Evolutionary conservation across 345 rosid species (phyloP).

Genomic region (Lepidium aucheri): DNA sequence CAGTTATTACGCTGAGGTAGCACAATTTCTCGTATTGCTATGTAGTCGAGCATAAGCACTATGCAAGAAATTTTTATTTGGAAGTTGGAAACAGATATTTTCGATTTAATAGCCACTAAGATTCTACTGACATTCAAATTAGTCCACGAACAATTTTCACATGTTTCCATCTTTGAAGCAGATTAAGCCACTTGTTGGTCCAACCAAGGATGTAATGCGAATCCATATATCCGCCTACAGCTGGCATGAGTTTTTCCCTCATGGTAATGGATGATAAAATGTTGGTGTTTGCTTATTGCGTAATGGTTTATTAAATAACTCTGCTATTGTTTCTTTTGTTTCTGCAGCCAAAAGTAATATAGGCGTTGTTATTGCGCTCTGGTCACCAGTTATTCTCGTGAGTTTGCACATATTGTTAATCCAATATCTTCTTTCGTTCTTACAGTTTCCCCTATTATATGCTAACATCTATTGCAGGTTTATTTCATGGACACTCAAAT

Average conservation of each 20-base stretch:
- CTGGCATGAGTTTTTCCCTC: conserved; percentile 68
- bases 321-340: background rate
- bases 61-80: background rate
- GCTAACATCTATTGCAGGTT: conserved; percentile 27
- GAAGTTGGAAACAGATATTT: conserved; percentile 4
- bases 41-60: background rate
- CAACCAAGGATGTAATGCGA: conserved; percentile 50
- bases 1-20: conserved; percentile 57
- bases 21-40: conserved; percentile 1
- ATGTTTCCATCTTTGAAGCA: conserved; percentile 18
- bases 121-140: background rate
- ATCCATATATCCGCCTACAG: conserved; percentile 27
- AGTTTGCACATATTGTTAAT: conserved; percentile 22
- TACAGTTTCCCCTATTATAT: conserved; percentile 1
- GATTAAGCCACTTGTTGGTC: conserved; percentile 57
- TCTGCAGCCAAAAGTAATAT: conserved; percentile 43
- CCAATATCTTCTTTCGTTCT: conserved; percentile 2
- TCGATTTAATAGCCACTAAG: background rate
- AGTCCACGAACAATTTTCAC: background rate
- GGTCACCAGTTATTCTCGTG: conserved; percentile 60
- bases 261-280: conserved; percentile 30
- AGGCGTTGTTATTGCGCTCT: conserved; percentile 44
- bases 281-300: background rate
- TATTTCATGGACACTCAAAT: conserved; percentile 60
- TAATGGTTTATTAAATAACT: background rate